A percentile compares a stretch with the other conserved stretches of the same genome.
These are phyloP conservation scores for Colletotrichum karsti DNA, from an alignment of 2,329 filamentous ascomycete species.

Conservation along the genomic window DNA sequence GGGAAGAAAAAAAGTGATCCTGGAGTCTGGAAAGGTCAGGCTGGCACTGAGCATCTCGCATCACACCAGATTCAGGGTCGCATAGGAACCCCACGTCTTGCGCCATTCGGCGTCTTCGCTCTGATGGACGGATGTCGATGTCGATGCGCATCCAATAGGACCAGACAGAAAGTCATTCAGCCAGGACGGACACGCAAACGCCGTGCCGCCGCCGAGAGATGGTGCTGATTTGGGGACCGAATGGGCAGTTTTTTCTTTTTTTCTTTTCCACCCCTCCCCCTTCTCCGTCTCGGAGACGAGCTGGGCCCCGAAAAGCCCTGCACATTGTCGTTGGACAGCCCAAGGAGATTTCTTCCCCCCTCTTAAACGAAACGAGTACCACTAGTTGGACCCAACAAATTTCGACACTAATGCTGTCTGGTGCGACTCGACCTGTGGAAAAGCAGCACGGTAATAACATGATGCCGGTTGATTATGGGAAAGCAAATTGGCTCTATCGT, in stretches of 20 bases:
- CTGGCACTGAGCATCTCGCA: background rate
- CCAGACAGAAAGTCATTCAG: constrained; percentile 8
- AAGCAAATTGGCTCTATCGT: background rate
- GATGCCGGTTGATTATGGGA: too few relatives aligned
- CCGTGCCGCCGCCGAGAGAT: background rate
- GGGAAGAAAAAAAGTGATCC: background rate
- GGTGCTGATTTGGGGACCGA: background rate
- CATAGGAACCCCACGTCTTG: constrained; percentile 7
- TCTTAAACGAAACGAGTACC: constrained; percentile 8
- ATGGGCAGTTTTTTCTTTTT: constrained; percentile 20
- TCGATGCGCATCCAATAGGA: constrained; percentile 5
- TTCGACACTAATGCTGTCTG: constrained; percentile 7
- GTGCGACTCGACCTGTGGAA: background rate
- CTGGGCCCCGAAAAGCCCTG: background rate
- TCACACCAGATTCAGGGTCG: background rate
- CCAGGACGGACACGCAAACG: background rate
- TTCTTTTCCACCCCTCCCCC: too few relatives aligned
- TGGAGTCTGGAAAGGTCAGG: too few relatives aligned
- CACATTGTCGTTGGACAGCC: constrained; percentile 3
- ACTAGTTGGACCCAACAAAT: constrained; percentile 26
- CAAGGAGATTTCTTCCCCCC: background rate
- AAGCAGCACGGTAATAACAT: background rate
- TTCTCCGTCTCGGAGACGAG: background rate
- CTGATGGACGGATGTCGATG: background rate
- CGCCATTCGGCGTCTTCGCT: background rate